Percentiles rank a stretch among this genome's conserved stretches.
Conservation (phyloP, 495 filamentous ascomycete genomes). For the Immersiella caudata region DNA sequence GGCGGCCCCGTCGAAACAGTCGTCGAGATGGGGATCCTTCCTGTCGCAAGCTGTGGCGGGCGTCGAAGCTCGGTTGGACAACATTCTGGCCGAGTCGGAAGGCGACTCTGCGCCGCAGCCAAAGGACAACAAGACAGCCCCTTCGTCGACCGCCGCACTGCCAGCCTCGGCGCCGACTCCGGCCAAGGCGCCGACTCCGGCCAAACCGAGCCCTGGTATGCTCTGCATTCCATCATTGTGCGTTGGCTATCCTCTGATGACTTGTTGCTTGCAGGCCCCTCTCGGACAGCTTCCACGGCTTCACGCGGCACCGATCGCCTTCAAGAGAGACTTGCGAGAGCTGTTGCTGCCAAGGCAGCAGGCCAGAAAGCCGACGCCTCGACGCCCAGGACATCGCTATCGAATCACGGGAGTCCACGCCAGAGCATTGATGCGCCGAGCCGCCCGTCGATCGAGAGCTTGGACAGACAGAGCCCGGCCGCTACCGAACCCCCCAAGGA, state of each 20-base stretch:
- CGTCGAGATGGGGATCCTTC: constrained; percentile 76
- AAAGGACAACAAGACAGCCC: constrained; percentile 32
- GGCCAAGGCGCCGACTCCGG: constrained; percentile 33
- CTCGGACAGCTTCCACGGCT: constrained; percentile 54
- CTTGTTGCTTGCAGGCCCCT: constrained; percentile 35
- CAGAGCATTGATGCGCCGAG: constrained; percentile 38
- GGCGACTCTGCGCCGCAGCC: constrained; percentile 37
- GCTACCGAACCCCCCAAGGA: constrained; percentile 20
- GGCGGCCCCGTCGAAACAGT: constrained; percentile 38
- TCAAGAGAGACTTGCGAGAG: constrained; percentile 79
- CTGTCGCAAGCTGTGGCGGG: constrained; percentile 90
- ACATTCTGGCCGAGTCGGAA: constrained; percentile 81
- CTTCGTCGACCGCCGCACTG: constrained; percentile 12
- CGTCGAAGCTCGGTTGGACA: constrained; percentile 90
- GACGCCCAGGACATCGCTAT: constrained; percentile 27
- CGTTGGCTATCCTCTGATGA: constrained; percentile 12
- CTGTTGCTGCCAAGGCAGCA: constrained; percentile 51
- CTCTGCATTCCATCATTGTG: neutral
- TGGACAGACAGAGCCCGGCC: constrained; percentile 25
- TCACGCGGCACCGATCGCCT: constrained; percentile 68
- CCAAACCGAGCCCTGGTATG: constrained; percentile 37
- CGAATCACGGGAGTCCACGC: constrained; percentile 36
- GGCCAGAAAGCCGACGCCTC: constrained; percentile 22
- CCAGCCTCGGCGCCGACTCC: constrained; percentile 31
- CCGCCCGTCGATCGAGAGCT: constrained; percentile 36